These are phyloP conservation scores for Colletotrichum trifolii DNA, from an alignment of 2,329 filamentous ascomycete genomes.

Conservation along the genomic window DNA sequence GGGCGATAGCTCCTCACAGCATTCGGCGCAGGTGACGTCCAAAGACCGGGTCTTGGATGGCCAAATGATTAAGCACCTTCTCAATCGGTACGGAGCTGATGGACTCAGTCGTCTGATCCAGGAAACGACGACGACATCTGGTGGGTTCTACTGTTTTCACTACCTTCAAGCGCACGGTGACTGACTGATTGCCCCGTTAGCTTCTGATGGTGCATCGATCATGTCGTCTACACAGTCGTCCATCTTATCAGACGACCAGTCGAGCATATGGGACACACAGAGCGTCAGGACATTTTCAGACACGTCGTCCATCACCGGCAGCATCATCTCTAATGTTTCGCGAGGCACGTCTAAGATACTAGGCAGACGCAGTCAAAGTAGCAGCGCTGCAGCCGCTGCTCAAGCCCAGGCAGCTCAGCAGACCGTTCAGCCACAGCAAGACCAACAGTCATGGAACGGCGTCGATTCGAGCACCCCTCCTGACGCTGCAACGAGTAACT, in stretches of 20 bases:
- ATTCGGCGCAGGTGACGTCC: constrained; percentile 31
- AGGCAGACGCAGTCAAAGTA: constrained; percentile 40
- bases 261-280: constrained; percentile 50
- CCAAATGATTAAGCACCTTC: constrained; percentile 49
- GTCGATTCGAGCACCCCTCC: constrained; percentile 30
- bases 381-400: constrained; percentile 31
- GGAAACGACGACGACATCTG: constrained; percentile 42
- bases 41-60: constrained; percentile 43
- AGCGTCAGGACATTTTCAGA: constrained; percentile 53
- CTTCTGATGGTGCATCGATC: constrained; percentile 47
- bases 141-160: constrained; percentile 41
- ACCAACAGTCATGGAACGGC: constrained; percentile 30
- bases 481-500: constrained; percentile 39
- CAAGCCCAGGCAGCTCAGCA: constrained; percentile 33
- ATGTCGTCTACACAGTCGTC: constrained; percentile 50
- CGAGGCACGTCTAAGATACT: constrained; percentile 49
- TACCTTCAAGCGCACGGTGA: not conserved
- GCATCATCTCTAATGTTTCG: constrained; percentile 54
- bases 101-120: constrained; percentile 47
- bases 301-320: constrained; percentile 51
- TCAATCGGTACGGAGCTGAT: constrained; percentile 47
- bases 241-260: constrained; percentile 48
- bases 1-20: constrained; percentile 44
- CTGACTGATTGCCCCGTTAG: constrained; percentile 2
- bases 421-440: constrained; percentile 20